A percentile compares a stretch with the other conserved stretches of the same genome.
These are phyloP conservation scores for Glycyrrhiza uralensis DNA, from an alignment of 306 rosid species.

Conservation along the genomic window DNA sequence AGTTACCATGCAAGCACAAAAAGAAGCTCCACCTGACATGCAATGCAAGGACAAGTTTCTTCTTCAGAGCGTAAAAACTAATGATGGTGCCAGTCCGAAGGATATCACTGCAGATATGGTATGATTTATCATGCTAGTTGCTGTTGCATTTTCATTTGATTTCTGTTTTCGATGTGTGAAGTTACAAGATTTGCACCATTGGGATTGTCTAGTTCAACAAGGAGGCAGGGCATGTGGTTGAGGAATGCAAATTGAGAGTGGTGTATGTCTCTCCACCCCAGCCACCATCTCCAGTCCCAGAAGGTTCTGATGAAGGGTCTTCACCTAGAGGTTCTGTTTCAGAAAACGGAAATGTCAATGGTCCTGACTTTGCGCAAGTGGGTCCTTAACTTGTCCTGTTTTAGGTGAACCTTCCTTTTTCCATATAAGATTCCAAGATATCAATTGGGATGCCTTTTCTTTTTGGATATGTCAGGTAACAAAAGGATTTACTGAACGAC, in stretches of 20 bases:
- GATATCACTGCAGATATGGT: slow-evolving; percentile 87
- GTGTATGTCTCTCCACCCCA: slow-evolving; percentile 83
- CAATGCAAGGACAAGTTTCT: slow-evolving; percentile 99
- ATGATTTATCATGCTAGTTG: slow-evolving; percentile 19
- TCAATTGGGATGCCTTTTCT: slow-evolving; percentile 23
- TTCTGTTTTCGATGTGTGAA: slow-evolving; percentile 14
- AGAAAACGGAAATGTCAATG: slow-evolving; percentile 68
- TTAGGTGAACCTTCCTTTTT: neutral
- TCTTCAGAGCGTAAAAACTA: slow-evolving; percentile 79
- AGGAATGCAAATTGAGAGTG: slow-evolving; percentile 94
- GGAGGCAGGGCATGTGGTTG: slow-evolving; percentile 87
- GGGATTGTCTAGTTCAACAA: slow-evolving; percentile 70
- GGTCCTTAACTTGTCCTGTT: slow-evolving; percentile 37
- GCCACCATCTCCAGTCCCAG: slow-evolving; percentile 96
- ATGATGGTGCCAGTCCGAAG: slow-evolving; percentile 52
- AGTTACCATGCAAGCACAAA: slow-evolving; percentile 99
- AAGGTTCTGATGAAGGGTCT: slow-evolving; percentile 96
- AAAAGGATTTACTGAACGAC: slow-evolving; percentile 48
- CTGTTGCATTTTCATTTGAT: neutral
- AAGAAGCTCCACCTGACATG: slow-evolving; percentile 81
- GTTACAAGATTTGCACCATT: slow-evolving; percentile 33
- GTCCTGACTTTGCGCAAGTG: slow-evolving; percentile 54
- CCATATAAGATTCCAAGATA: neutral
- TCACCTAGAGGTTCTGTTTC: slow-evolving; percentile 87
- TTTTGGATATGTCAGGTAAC: slow-evolving; percentile 48